Evolutionary conservation across 345 rosid genomes (phyloP).

Genomic region (Eucalyptus leucophloia): DNA sequence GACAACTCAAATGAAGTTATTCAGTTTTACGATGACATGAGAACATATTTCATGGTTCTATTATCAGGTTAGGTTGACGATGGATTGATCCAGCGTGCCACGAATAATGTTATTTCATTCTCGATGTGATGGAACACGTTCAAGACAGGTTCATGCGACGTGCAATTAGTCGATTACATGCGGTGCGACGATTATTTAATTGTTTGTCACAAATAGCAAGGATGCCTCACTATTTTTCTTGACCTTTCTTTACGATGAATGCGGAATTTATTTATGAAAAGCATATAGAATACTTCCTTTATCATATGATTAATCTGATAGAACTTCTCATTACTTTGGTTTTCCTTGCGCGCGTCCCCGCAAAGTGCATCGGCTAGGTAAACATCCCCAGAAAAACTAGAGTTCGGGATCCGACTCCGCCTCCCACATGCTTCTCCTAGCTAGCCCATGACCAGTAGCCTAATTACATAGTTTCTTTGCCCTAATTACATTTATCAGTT

Average conservation of each 20-base stretch:
- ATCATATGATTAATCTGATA: neutral
- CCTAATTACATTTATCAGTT: neutral
- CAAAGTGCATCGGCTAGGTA: neutral
- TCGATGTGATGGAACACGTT: neutral
- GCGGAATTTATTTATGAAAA: neutral
- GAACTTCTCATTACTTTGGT: neutral
- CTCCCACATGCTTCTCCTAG: neutral
- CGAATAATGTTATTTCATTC: neutral
- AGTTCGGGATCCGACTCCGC: neutral
- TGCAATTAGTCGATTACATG: neutral
- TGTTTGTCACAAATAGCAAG: neutral
- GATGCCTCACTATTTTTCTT: neutral
- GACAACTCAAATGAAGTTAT: neutral
- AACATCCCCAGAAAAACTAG: neutral
- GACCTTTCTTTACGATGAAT: neutral
- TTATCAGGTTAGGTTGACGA: neutral
- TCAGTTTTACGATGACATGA: neutral
- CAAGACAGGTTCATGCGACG: neutral
- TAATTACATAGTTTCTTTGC: neutral
- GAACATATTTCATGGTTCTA: neutral
- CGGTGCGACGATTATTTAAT: neutral
- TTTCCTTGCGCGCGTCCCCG: neutral
- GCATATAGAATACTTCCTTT: neutral
- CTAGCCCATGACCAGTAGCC: neutral
- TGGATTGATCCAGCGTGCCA: neutral